Base-by-base conservation (phyloP, 768 basidiomycete species). In the Clitopilus hobsonii region DNA sequence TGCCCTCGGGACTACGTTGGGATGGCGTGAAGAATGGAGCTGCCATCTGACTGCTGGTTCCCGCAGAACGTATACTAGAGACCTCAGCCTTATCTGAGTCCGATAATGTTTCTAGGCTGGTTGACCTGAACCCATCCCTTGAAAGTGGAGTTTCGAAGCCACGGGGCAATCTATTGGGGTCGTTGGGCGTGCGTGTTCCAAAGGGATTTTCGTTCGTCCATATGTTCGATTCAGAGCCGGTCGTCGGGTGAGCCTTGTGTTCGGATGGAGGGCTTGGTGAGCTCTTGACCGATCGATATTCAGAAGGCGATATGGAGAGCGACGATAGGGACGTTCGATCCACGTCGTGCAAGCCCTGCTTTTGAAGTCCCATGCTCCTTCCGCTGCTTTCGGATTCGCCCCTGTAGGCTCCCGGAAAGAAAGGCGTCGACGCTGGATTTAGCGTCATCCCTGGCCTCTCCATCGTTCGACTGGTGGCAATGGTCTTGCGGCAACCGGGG, bases 361-460 rank as follows among this genome's bases (percentile, higher is more conserved):
- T 77, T 49, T 69, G 68, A 62, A 81, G 79, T 53, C 71, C 71
- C 41, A 82, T 67, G 54, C 71, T 72, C 38, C 80, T 67, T 56
- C 71, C 72, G 62, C 66, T 69, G 49, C 68, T 65, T 49, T 71
- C 73, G 53, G 85, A 84, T 56, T 86, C 83, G 54, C 84, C 85
- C 62, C 65, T 83, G 61, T 82, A 66, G 63, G 75, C 79, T 53
- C 86, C 87, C 58, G 90, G 90, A 68, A 90, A 90, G 80, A 92
- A 92, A 51, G 90, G 90, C 67, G 84, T 84, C 56, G 89, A 92
- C 58, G 88, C 78, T 60, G 90, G 89, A 70, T 91, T 91, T 63
- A 91, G 74, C 56, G 87, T 79, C 64, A n/a, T n/a, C n/a, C 82
- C 85, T 63, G 84, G 88, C 79, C 83, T 84, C 58, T 87, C 84